Base-by-base conservation (phyloP, 2,329 filamentous ascomycete genomes). In the Conoideocrella luteorostrata region DNA sequence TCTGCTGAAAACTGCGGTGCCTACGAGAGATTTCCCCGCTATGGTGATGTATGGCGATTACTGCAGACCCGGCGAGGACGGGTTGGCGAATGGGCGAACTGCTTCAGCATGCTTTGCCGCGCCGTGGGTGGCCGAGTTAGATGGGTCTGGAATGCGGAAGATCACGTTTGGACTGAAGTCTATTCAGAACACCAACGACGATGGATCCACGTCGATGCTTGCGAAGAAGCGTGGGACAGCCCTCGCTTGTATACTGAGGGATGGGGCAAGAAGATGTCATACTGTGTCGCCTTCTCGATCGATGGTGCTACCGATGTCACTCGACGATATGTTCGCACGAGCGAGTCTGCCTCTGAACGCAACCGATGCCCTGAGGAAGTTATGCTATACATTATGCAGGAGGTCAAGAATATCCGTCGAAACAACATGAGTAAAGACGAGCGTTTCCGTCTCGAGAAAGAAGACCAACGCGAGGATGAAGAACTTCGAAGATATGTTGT, bases 101-200 rank as follows among this genome's bases (percentile, higher is more conserved):
- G 90, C 74, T 98, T 98, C 69, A 91, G 85, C 68, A 97, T 97
- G 93, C 77, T 98, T 41, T 97, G 91, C 71, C 81, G 91, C 47
- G 93, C 93, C 4, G 81, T 97, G 12, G 91, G 91, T 39, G 87
- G 86, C 47, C 80, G 91, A 48, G 89, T 96, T 20, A 81, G 93
- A 57, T 98, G 93, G 93, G 86, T 98, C 10, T 98, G 93, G 93
- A 97, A 97, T 55, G 84, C 86, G 23, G 93, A 97, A 65, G 93
- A 97, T 62, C 88, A 96, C 59, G 88, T 96, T 21, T 98, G 93
- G 93, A 95, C 90, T 1, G 93, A 97, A 57, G 85, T 97, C 12
- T 98, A 95, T 68, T 96, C 90, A 3, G 87, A 93, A 50, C 89
- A 95, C 66, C 85, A 91, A 59, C 83, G 86, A 63, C 81, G 89